Evolutionary conservation across 73 alveolate genomes (phyloP).

Genomic region (Paramecium sexaurelia): DNA sequence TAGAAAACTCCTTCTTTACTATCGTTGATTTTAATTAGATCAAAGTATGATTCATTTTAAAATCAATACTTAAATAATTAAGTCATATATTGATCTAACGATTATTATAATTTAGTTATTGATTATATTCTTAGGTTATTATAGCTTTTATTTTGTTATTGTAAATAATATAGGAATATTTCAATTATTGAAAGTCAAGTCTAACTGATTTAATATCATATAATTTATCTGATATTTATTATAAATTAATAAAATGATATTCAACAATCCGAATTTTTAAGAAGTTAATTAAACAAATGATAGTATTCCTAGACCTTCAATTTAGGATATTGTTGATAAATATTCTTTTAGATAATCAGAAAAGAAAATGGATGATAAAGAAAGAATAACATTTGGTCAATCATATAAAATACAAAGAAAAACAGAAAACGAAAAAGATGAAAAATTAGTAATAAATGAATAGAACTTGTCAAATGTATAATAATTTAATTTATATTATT

Average conservation of each 20-base stretch:
- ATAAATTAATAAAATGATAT: background rate
- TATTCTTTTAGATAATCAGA: background rate
- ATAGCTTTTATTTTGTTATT: no score
- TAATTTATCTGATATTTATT: background rate
- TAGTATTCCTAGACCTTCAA: background rate
- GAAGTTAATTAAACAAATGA: background rate
- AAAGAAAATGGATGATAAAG: background rate
- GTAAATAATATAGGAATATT: no score
- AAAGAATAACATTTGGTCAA: background rate
- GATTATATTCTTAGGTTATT: no score
- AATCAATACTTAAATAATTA: no score
- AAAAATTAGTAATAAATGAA: background rate
- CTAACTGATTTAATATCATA: background rate
- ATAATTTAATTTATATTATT: background rate
- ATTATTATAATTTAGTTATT: no score
- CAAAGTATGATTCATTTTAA: no score
- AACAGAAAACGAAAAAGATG: background rate
- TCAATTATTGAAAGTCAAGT: no score
- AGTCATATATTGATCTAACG: no score
- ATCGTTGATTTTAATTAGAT: no score
- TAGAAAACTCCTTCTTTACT: no score
- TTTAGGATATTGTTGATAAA: background rate
- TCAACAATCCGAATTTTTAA: conserved; percentile 16
- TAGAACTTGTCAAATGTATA: background rate
- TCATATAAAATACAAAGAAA: background rate